Percentiles rank a stretch among this genome's conserved stretches.
phyloP scores from a whole-genome alignment of 208 protist species.

The Crithidia bombi region DNA sequence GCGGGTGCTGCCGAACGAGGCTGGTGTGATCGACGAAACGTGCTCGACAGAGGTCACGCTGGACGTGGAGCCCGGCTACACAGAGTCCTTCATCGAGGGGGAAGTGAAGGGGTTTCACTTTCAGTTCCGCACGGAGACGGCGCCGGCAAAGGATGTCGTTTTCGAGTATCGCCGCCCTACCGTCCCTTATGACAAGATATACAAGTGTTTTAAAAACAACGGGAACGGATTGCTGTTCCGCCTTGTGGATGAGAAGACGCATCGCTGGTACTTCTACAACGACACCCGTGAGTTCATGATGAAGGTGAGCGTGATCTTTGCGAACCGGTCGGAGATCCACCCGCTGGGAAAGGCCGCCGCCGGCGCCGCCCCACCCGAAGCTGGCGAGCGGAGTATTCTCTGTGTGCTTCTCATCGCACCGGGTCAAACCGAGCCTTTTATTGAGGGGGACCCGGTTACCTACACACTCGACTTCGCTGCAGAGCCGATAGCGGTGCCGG shows the following conservation, averaged over 20 bases:
- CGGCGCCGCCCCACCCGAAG: constrained; percentile 20
- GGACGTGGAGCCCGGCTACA: constrained; percentile 74
- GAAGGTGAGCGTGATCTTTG: constrained; percentile 53
- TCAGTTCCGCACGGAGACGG: constrained; percentile 61
- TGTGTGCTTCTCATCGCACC: constrained; percentile 60
- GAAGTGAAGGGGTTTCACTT: constrained; percentile 57
- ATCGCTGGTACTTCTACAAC: constrained; percentile 67
- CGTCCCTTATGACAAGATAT: constrained; percentile 70
- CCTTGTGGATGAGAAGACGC: constrained; percentile 47
- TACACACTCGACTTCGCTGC: constrained; percentile 74
- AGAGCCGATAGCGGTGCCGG: constrained; percentile 40
- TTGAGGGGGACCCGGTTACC: constrained; percentile 50
- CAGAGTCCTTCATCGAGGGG: constrained; percentile 79
- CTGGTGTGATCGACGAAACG: constrained; percentile 21
- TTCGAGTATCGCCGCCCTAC: constrained; percentile 64
- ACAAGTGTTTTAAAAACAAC: constrained; percentile 77
- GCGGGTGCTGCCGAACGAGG: constrained; percentile 16
- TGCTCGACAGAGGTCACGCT: constrained; percentile 61
- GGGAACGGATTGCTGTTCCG: constrained; percentile 76
- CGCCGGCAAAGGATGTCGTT: constrained; percentile 44
- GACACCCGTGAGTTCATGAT: constrained; percentile 63
- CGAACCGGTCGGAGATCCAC: constrained; percentile 33
- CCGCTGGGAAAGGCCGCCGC: constrained; percentile 38
- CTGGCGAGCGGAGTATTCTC: constrained; percentile 22
- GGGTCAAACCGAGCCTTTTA: constrained; percentile 55